Evolutionary conservation across 805 yeast genomes (phyloP).

Genomic region (Kregervanrija pseudodelftensis): DNA sequence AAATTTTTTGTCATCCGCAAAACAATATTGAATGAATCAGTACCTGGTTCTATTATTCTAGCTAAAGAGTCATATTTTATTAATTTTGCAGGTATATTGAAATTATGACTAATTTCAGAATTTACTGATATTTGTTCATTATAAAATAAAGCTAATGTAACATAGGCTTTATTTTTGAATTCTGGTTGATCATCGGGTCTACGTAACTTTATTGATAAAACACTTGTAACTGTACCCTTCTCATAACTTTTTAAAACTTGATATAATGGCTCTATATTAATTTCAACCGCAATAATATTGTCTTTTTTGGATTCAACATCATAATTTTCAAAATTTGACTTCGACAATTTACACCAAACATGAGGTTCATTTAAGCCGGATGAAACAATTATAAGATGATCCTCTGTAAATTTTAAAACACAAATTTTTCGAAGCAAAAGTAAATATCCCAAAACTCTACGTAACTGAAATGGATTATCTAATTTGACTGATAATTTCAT

Average conservation of each 20-base stretch:
- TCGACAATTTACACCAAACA: constrained; percentile 55
- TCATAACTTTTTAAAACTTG: constrained; percentile 55
- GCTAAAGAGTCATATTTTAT: constrained; percentile 48
- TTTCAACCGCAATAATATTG: constrained; percentile 50
- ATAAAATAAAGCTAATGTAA: constrained; percentile 50
- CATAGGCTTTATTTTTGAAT: constrained; percentile 31
- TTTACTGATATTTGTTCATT: constrained; percentile 36
- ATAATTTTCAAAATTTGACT: constrained; percentile 39
- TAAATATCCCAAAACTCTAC: constrained; percentile 19
- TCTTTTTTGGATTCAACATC: constrained; percentile 47
- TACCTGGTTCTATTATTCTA: constrained; percentile 55
- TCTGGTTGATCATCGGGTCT: constrained; percentile 3
- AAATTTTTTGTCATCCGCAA: constrained; percentile 47
- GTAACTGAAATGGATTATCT: constrained; percentile 17
- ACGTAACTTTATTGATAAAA: constrained; percentile 43
- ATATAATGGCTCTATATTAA: constrained; percentile 52
- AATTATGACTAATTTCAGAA: constrained; percentile 52
- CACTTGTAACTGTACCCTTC: constrained; percentile 39
- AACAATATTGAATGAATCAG: constrained; percentile 47
- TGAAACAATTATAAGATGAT: constrained; percentile 43
- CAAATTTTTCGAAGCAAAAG: constrained; percentile 46
- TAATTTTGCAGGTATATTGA: constrained; percentile 64
- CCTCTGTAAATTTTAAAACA: constrained; percentile 47
- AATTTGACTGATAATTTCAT: constrained; percentile 24
- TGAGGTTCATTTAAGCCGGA: constrained; percentile 53